Evolutionary conservation across 352 stramenopile genomes (phyloP).

Genomic region (Globisporangium sylvaticum): DNA sequence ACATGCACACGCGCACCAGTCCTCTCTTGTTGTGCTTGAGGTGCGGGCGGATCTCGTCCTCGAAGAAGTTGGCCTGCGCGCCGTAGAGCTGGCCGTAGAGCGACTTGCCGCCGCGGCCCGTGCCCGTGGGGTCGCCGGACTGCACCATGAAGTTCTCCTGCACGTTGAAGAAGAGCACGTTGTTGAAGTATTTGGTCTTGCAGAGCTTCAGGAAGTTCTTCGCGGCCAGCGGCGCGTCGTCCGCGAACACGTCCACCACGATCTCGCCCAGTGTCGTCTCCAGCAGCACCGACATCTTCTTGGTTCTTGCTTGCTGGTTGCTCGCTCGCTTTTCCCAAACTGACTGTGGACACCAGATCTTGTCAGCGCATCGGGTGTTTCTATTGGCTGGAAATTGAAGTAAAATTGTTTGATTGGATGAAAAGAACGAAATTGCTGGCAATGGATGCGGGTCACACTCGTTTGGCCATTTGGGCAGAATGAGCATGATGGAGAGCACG

Average conservation of each 20-base stretch:
- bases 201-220: conserved; percentile 96
- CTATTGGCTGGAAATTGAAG: conserved; percentile 6
- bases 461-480: background rate
- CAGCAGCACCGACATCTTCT: conserved; percentile 90
- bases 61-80: conserved; percentile 65
- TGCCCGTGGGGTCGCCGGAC: conserved; percentile 87
- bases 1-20: conserved; percentile 14
- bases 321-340: background rate
- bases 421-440: conserved; percentile 1
- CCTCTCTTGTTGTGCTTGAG: conserved; percentile 56
- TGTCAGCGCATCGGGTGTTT: background rate
- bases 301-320: background rate
- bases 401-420: conserved; percentile 11
- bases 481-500: conserved; percentile 13
- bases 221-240: conserved; percentile 74
- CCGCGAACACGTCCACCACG: conserved; percentile 90
- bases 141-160: conserved; percentile 94
- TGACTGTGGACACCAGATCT: background rate
- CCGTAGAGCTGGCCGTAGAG: conserved; percentile 94
- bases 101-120: conserved; percentile 92
- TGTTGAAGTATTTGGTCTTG: conserved; percentile 94
- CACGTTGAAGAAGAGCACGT: conserved; percentile 94
- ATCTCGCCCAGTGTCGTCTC: conserved; percentile 90
- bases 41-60: conserved; percentile 62
- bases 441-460: background rate